These are phyloP conservation scores for Xerocomellus chrysenteron DNA, from an alignment of 768 basidiomycete species.

Conservation along the genomic window DNA sequence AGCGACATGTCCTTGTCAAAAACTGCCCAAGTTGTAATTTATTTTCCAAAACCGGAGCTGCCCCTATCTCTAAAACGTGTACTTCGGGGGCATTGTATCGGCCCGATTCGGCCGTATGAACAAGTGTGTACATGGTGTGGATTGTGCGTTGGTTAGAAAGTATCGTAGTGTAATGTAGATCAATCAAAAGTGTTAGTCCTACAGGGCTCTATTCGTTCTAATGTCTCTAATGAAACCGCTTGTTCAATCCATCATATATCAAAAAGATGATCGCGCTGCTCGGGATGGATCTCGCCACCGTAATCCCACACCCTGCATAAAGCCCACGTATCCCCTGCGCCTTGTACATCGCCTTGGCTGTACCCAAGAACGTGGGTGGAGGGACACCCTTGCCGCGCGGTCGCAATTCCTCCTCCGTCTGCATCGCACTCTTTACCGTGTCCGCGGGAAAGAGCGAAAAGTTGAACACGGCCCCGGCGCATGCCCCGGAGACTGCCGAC, in stretches of 20 bases:
- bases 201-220: not conserved
- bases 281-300: conserved; percentile 79
- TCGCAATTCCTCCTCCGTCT: conserved; percentile 88
- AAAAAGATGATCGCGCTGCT: conserved; percentile 92
- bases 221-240: conserved; percentile 42
- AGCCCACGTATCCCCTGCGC: conserved; percentile 78
- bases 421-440: conserved; percentile 90
- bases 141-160: not conserved
- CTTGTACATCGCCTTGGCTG: conserved; percentile 67
- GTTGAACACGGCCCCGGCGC: conserved; percentile 83
- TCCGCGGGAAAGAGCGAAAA: conserved; percentile 94
- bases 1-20: conserved; percentile 4
- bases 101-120: too few species aligned
- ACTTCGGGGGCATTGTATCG: too few species aligned
- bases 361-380: conserved; percentile 50
- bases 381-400: conserved; percentile 40
- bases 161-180: not conserved
- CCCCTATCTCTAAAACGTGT: not conserved
- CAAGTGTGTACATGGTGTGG: not conserved
- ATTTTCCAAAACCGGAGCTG: not conserved
- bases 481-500: conserved; percentile 82
- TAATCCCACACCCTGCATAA: conserved; percentile 93
- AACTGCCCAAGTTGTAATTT: too few species aligned
- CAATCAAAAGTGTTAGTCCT: not conserved
- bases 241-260: conserved; percentile 80